Percentiles rank a stretch among this genome's conserved stretches.
Conservation (phyloP, 2,329 filamentous ascomycete species). For the Paecilomyces formosus region DNA sequence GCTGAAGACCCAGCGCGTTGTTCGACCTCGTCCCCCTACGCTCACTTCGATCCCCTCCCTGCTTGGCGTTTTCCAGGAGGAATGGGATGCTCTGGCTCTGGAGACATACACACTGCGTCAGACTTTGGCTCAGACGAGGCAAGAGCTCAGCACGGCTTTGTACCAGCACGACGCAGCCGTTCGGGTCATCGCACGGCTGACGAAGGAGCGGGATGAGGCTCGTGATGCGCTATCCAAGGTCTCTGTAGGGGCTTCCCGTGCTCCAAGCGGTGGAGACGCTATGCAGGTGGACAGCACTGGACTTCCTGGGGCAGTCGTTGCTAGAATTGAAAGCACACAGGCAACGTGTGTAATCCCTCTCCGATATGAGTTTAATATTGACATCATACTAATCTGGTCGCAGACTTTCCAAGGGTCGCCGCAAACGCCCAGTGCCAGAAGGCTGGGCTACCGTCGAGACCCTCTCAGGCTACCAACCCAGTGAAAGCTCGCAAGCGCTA, state of each 20-base stretch:
- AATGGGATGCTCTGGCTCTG: constrained; percentile 91
- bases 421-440: constrained; percentile 79
- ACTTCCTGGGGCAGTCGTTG: constrained; percentile 63
- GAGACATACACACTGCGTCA: constrained; percentile 89
- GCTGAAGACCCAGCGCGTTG: constrained; percentile 73
- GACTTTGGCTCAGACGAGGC: constrained; percentile 79
- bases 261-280: constrained; percentile 59
- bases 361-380: constrained; percentile 1
- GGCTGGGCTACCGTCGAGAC: constrained; percentile 75
- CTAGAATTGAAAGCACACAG: constrained; percentile 73
- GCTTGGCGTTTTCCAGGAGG: constrained; percentile 90
- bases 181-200: constrained; percentile 82
- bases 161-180: constrained; percentile 98
- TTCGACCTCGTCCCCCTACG: constrained; percentile 82
- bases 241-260: constrained; percentile 56
- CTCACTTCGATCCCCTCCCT: constrained; percentile 94
- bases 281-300: constrained; percentile 87
- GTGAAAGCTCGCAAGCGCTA: constrained; percentile 47
- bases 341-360: constrained; percentile 55
- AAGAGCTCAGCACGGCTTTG: constrained; percentile 86
- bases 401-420: constrained; percentile 78
- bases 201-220: constrained; percentile 88
- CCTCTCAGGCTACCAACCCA: constrained; percentile 54
- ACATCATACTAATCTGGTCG: constrained; percentile 11
- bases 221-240: constrained; percentile 81